Base-by-base conservation (phyloP, 805 yeast species). In the Candida corydali region DNA sequence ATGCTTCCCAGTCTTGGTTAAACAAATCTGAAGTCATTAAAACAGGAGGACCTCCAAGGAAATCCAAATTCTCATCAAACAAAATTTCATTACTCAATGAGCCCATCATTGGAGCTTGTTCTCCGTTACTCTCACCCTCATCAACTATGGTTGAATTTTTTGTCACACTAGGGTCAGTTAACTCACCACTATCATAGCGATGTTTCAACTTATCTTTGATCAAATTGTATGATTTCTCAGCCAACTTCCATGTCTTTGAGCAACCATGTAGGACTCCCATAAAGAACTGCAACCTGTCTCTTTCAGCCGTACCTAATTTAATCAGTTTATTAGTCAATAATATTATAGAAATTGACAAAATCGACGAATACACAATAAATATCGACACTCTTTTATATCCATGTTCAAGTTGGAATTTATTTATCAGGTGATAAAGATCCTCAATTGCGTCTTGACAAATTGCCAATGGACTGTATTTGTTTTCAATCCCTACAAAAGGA, bases 41-140 rank as follows among this genome's bases (percentile, higher is more conserved):
- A 12, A 72, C 65, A 5, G 76, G 76, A 0, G 76, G 77, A 2
- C 77, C 76, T 3, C 77, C 76, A 43, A 72, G 65, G 43, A 65
- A 67, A 33, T 61, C 73, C 19, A 61, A 48, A 41, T 44, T 39
- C 10, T 44, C 43, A 24, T 41, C 44, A 27, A 47, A 47, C 16
- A 56, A 36, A 8, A 52, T 26, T 14, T 52, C 53, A 12, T 7
- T 4, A 14, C 15, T 26, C 5, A 26, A 12, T 12, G 28, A 26
- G 15, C 11, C 53, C 41, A 35, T 46, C 49, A 11, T 51, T 32
- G 19, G 7, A 20, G 23, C 9, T 49, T 44, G 17, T 24, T 37
- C 12, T 40, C 10, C 10, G 24, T 15, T 12, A 16, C 10, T 20
- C 11, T n/a, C 27, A 20, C 11, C 28, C 11, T 19, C 25, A 10